phyloP scores from a whole-genome alignment of 208 protist genomes.

The Balamuthia mandrillaris region DNA sequence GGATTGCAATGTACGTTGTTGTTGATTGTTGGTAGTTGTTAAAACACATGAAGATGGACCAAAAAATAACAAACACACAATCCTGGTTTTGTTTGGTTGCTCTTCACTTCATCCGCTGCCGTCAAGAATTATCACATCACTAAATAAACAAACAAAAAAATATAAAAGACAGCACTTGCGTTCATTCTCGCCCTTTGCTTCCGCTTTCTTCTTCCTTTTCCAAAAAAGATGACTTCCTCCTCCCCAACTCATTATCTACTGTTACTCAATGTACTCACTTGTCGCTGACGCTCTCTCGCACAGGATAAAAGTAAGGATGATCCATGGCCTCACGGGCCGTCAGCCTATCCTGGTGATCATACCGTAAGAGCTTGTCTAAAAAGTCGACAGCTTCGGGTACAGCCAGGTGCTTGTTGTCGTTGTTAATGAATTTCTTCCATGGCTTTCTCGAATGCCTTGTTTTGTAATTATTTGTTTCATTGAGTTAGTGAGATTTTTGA shows the following conservation, averaged over 20 bases:
- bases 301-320: conserved; percentile 96
- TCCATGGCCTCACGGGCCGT: conserved; percentile 96
- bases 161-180: too few relatives aligned
- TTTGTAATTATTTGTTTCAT: neutral
- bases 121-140: neutral
- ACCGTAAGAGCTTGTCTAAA: conserved; percentile 94
- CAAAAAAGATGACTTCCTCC: neutral
- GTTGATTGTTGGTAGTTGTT: too few relatives aligned
- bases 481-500: neutral
- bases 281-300: conserved; percentile 61
- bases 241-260: neutral
- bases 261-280: neutral
- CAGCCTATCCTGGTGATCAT: conserved; percentile 93
- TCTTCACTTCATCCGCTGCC: neutral
- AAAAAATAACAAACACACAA: too few relatives aligned
- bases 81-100: too few relatives aligned
- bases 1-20: neutral
- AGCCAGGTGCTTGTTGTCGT: conserved; percentile 67
- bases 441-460: conserved; percentile 79
- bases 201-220: neutral
- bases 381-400: conserved; percentile 96
- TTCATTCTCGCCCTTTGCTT: too few relatives aligned
- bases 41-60: neutral
- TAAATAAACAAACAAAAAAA: neutral
- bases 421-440: conserved; percentile 88